These are phyloP conservation scores for Hypoxylon rubiginosum DNA, from an alignment of 2,329 filamentous ascomycete species.

Conservation along the genomic window DNA sequence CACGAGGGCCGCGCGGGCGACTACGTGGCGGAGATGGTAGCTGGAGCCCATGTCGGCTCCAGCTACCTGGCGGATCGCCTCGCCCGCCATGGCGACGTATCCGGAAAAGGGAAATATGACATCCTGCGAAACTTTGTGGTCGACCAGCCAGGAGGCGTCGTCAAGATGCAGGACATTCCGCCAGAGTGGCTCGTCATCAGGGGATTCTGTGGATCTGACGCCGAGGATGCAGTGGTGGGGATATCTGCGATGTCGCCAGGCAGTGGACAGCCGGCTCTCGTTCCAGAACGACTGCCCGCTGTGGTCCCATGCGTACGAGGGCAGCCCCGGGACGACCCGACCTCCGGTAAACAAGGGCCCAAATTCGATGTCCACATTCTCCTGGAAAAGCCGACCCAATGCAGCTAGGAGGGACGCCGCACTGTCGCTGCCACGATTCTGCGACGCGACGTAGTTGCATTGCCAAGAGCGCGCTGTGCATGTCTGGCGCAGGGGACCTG, in stretches of 20 bases:
- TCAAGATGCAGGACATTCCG: conserved; percentile 43
- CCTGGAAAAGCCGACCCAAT: conserved; percentile 40
- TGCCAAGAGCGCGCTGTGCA: conserved; percentile 35
- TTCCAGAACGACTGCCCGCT: conserved; percentile 44
- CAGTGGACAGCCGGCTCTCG: conserved; percentile 43
- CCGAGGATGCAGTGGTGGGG: conserved; percentile 47
- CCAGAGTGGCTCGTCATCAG: conserved; percentile 46
- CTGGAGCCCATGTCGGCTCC: conserved; percentile 31
- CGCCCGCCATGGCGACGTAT: conserved; percentile 49
- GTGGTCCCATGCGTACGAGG: conserved; percentile 41
- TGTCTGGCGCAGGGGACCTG: conserved; percentile 44
- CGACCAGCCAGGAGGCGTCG: conserved; percentile 48
- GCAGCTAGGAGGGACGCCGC: conserved; percentile 33
- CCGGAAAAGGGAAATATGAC: conserved; percentile 51
- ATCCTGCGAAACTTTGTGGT: conserved; percentile 48
- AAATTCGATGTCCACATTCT: conserved; percentile 37
- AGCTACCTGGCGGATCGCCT: conserved; percentile 45
- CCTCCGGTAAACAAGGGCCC: conserved; percentile 32
- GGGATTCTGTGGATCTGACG: conserved; percentile 39
- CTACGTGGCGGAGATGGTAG: conserved; percentile 50
- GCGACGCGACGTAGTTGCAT: conserved; percentile 40
- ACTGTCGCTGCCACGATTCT: conserved; percentile 34
- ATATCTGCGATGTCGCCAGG: conserved; percentile 35
- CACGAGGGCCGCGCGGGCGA: conserved; percentile 51
- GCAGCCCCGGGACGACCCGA: conserved; percentile 36